These are phyloP conservation scores for Hibiscus trionum DNA, from an alignment of 345 rosid genomes.

Conservation along the genomic window DNA sequence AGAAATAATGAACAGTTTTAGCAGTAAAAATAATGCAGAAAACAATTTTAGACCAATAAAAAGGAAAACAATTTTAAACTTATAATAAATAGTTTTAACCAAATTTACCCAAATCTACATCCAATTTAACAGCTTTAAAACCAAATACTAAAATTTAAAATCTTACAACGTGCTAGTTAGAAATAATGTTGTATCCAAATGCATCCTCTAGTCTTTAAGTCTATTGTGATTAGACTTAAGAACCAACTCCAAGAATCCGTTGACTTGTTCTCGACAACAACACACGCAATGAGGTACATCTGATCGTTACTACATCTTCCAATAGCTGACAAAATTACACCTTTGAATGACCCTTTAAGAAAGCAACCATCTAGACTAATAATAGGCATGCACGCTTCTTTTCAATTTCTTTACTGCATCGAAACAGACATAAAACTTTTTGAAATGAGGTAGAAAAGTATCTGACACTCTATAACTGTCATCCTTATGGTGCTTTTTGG, in stretches of 20 bases:
- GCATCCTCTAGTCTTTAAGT: not conserved
- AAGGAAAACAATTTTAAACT: no score
- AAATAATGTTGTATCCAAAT: not conserved
- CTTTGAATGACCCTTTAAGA: not conserved
- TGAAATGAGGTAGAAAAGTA: not conserved
- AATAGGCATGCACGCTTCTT: not conserved
- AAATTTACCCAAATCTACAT: no score
- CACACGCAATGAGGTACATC: not conserved
- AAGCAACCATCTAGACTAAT: not conserved
- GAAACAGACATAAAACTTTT: not conserved
- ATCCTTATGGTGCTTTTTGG: not conserved
- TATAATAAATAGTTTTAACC: no score
- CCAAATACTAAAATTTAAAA: no score
- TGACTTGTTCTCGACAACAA: not conserved
- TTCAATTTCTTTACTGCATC: not conserved
- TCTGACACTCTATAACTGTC: not conserved
- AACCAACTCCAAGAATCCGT: not conserved
- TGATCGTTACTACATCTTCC: not conserved
- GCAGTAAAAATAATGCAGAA: no score
- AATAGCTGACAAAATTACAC: not conserved
- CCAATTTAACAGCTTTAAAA: no score
- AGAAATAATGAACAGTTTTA: no score
- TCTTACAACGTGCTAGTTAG: not conserved
- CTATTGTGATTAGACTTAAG: not conserved
- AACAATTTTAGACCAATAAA: no score